A percentile compares a stretch with the other conserved stretches of the same genome.
These are phyloP conservation scores for Sclerotinia glacialis DNA, from an alignment of 2,329 filamentous ascomycete species.

Conservation along the genomic window DNA sequence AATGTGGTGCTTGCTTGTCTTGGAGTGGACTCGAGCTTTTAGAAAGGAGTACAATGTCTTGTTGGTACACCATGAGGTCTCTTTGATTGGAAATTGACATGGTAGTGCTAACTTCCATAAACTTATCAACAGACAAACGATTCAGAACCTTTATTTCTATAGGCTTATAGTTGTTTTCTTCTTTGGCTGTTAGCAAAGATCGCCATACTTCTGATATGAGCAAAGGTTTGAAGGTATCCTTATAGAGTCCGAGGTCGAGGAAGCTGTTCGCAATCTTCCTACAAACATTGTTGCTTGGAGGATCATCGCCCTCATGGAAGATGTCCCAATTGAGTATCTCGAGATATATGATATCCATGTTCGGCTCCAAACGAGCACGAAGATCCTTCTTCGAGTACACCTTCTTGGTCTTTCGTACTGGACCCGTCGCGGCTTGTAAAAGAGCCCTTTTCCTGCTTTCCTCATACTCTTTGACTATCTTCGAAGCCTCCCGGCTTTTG, in stretches of 20 bases:
- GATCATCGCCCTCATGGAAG: slow-evolving; percentile 83
- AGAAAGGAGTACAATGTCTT: slow-evolving; percentile 86
- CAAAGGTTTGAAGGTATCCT: slow-evolving; percentile 84
- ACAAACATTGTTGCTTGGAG: slow-evolving; percentile 73
- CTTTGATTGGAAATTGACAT: slow-evolving; percentile 69
- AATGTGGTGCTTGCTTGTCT: slow-evolving; percentile 67
- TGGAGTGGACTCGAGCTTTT: slow-evolving; percentile 67
- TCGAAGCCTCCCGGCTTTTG: slow-evolving; percentile 43
- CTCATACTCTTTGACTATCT: slow-evolving; percentile 44
- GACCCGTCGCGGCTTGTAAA: slow-evolving; percentile 58
- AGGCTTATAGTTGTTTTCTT: slow-evolving; percentile 75
- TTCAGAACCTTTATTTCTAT: slow-evolving; percentile 88
- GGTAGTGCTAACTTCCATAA: slow-evolving; percentile 84
- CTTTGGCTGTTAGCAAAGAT: slow-evolving; percentile 83
- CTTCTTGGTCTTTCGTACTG: slow-evolving; percentile 80
- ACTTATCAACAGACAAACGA: slow-evolving; percentile 86
- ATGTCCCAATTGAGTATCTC: slow-evolving; percentile 92
- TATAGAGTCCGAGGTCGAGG: slow-evolving; percentile 72
- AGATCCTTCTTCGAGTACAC: slow-evolving; percentile 87
- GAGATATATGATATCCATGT: slow-evolving; percentile 80
- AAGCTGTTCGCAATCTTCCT: slow-evolving; percentile 76
- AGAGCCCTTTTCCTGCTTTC: slow-evolving; percentile 49
- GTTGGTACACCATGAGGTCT: slow-evolving; percentile 72
- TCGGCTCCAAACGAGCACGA: slow-evolving; percentile 85
- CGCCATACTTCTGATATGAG: slow-evolving; percentile 94